Evolutionary conservation across 139 green algal species (phyloP).

Genomic region (Micractinium sp.): DNA sequence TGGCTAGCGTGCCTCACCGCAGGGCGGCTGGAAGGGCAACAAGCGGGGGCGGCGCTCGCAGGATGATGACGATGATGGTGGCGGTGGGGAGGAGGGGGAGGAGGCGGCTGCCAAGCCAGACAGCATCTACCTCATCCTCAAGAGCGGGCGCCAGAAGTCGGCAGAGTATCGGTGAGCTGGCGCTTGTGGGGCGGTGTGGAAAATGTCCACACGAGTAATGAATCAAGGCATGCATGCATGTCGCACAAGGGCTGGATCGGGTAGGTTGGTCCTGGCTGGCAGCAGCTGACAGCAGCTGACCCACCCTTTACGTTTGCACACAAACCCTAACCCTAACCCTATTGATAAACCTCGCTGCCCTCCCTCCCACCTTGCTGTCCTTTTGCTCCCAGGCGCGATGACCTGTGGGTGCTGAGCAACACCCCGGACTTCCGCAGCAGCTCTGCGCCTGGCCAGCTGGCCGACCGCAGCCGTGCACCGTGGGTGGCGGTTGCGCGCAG

Average conservation of each 20-base stretch:
- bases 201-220: too few species aligned
- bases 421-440: slow-evolving; percentile 40
- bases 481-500: slow-evolving; percentile 44
- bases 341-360: neutral
- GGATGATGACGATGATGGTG: neutral
- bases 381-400: slow-evolving; percentile 53
- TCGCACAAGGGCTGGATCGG: too few species aligned
- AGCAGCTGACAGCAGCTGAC: too few species aligned
- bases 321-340: neutral
- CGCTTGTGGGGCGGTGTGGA: too few species aligned
- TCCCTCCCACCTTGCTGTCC: neutral
- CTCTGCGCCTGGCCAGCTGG: slow-evolving; percentile 11
- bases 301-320: too few species aligned
- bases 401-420: slow-evolving; percentile 77
- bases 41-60: neutral
- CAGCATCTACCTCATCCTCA: slow-evolving; percentile 41
- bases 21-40: slow-evolving; percentile 20
- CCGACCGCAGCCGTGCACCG: slow-evolving; percentile 22
- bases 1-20: too few species aligned
- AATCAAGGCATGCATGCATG: too few species aligned
- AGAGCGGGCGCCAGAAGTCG: slow-evolving; percentile 31
- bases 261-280: too few species aligned
- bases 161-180: slow-evolving; percentile 18
- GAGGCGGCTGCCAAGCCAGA: neutral
- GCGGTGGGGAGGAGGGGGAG: slow-evolving; percentile 20